Conservation (phyloP, 2,329 filamentous ascomycete species). For the Neofusicoccum laricinum region DNA sequence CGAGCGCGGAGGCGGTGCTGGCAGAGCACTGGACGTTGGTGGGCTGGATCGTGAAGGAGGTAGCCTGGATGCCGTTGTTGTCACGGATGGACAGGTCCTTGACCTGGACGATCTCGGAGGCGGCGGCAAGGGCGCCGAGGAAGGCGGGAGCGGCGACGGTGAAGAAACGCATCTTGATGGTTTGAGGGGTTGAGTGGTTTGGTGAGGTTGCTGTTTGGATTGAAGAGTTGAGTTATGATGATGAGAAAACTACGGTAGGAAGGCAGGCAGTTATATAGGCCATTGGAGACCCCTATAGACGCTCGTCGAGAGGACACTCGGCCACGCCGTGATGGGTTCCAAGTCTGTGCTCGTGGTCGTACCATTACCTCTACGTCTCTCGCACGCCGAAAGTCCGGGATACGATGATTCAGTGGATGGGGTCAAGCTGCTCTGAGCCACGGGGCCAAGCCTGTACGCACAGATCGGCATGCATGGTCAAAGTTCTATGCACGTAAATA, state of each 20-base stretch:
- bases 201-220: not conserved
- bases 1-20: not conserved
- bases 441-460: too few species aligned
- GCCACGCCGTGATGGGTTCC: too few species aligned
- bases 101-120: not conserved
- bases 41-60: not conserved
- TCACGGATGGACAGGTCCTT: conserved; percentile 1
- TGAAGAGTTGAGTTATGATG: not conserved
- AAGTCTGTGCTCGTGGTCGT: too few species aligned
- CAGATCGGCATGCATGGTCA: too few species aligned
- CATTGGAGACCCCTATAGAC: too few species aligned
- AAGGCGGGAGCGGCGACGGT: not conserved
- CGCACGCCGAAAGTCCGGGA: too few species aligned
- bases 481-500: too few species aligned
- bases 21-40: not conserved
- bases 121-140: not conserved
- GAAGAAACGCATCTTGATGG: conserved; percentile 11
- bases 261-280: too few species aligned
- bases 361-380: too few species aligned
- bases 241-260: not conserved
- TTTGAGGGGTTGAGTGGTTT: not conserved
- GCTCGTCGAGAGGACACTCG: too few species aligned
- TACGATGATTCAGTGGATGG: too few species aligned
- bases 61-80: not conserved
- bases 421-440: too few species aligned